Conservation (phyloP, 345 rosid genomes). For the Excoecaria cochinchinensis region DNA sequence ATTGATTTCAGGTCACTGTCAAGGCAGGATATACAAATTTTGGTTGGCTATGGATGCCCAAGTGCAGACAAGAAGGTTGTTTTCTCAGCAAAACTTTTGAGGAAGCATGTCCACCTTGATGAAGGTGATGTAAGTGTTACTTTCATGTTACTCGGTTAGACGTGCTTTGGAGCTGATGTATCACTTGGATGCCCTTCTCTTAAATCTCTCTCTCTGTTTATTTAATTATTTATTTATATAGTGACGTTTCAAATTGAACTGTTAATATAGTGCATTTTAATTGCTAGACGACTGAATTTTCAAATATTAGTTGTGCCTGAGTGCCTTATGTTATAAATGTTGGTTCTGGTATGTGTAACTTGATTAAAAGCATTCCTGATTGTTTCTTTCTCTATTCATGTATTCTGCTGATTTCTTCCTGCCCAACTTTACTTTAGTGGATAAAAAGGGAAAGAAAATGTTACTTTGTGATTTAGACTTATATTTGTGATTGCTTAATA, state of each 20-base stretch:
- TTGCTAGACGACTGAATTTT: neutral
- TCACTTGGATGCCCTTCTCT: neutral
- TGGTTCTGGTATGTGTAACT: neutral
- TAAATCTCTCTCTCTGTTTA: neutral
- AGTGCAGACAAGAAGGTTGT: conserved; percentile 80
- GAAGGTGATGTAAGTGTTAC: conserved; percentile 92
- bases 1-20: conserved; percentile 72
- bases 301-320: neutral
- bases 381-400: neutral
- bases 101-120: conserved; percentile 91
- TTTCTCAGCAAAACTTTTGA: conserved; percentile 76
- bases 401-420: neutral
- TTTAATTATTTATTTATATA: neutral
- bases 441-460: neutral
- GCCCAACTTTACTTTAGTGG: neutral
- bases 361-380: neutral
- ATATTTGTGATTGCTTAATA: neutral
- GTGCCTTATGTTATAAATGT: neutral
- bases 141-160: neutral
- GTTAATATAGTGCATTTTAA: neutral
- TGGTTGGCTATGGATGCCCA: conserved; percentile 96
- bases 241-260: neutral
- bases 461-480: neutral
- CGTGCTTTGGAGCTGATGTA: neutral
- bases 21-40: conserved; percentile 73